A percentile compares a stretch with the other conserved stretches of the same genome.
Conservation (phyloP, 108 stramenopile genomes). For the Cyclotella sp. region DNA sequence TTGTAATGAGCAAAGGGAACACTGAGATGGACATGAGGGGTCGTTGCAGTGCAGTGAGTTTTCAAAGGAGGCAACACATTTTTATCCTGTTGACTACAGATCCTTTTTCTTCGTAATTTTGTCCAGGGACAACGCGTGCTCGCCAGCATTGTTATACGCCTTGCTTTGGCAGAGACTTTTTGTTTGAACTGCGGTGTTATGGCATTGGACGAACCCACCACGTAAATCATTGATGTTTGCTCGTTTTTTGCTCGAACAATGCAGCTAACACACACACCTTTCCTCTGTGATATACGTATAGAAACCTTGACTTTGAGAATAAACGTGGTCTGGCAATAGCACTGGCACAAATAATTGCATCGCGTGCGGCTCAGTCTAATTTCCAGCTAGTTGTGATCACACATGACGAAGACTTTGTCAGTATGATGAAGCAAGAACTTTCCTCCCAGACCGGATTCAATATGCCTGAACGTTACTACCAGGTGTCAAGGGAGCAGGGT, state of each 20-base stretch:
- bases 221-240: slow-evolving; percentile 20
- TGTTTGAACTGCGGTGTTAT: slow-evolving; percentile 96
- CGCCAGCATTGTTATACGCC: slow-evolving; percentile 97
- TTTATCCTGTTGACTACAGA: slow-evolving; percentile 28
- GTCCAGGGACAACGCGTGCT: slow-evolving; percentile 88
- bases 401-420: slow-evolving; percentile 99
- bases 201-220: slow-evolving; percentile 97
- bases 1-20: slow-evolving; percentile 95
- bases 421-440: slow-evolving; percentile 92
- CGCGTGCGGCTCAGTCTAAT: slow-evolving; percentile 87
- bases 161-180: slow-evolving; percentile 99
- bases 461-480: slow-evolving; percentile 97
- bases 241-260: not conserved
- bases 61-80: not conserved
- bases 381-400: slow-evolving; percentile 99
- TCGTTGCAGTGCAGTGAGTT: slow-evolving; percentile 89
- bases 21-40: slow-evolving; percentile 97
- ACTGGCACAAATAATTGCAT: slow-evolving; percentile 93
- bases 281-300: not conserved
- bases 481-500: slow-evolving; percentile 88
- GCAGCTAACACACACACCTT: not conserved
- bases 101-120: slow-evolving; percentile 52
- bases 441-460: slow-evolving; percentile 81
- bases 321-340: slow-evolving; percentile 95
- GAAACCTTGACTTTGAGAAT: slow-evolving; percentile 94